These are phyloP conservation scores for Alternaria hordeiaustralica DNA, from an alignment of 2,329 filamentous ascomycete species.

Conservation along the genomic window DNA sequence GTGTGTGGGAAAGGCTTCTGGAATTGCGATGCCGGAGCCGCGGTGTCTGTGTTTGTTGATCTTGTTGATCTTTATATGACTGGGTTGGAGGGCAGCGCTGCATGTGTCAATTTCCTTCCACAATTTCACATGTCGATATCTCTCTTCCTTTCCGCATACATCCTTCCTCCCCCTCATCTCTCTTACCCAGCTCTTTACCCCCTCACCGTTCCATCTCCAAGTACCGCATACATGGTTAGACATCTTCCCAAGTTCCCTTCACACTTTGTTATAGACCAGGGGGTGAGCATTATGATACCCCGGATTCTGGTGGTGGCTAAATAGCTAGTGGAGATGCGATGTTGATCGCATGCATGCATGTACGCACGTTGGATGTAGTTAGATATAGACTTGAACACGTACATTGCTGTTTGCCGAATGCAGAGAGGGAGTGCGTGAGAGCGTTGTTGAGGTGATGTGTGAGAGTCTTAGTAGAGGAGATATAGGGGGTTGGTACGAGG, in stretches of 20 bases:
- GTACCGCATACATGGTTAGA: not conserved
- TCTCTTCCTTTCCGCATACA: not conserved
- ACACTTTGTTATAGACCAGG: not conserved
- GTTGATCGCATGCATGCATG: not conserved
- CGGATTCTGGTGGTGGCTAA: slow-evolving; percentile 6
- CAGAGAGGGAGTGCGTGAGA: not conserved
- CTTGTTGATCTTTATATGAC: not conserved
- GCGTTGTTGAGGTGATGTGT: not conserved
- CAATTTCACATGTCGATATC: not conserved
- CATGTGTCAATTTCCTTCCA: not conserved
- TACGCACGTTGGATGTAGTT: not conserved
- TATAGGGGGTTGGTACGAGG: not conserved
- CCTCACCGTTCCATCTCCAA: not conserved
- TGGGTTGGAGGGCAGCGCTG: not conserved
- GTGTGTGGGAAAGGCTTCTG: not conserved
- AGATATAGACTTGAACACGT: not conserved
- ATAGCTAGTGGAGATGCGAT: not conserved
- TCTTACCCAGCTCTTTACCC: not conserved
- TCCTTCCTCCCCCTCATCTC: not conserved
- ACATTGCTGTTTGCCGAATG: not conserved
- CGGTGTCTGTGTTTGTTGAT: not conserved
- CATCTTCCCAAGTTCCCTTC: not conserved
- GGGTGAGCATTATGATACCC: slow-evolving; percentile 1
- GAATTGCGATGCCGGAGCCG: not conserved
- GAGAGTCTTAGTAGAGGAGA: not conserved